Evolutionary conservation across 1,139 yeast species (phyloP).

Genomic region (Lodderomyces orthopsilosis): DNA sequence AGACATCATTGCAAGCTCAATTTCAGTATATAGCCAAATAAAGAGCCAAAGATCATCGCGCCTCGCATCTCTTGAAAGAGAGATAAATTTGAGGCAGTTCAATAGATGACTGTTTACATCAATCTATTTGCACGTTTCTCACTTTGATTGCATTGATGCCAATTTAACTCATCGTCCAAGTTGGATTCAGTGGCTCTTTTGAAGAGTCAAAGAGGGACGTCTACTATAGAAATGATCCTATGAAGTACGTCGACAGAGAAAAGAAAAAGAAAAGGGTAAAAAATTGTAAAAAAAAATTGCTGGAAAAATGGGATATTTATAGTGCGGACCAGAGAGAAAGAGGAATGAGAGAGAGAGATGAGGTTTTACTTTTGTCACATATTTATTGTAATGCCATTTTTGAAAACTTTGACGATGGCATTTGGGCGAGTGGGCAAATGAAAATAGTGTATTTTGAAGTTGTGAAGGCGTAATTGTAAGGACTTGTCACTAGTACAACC

Average conservation of each 20-base stretch:
- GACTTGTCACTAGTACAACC: too few relatives aligned
- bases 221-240: constrained; percentile 99
- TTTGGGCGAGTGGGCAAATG: too few relatives aligned
- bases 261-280: constrained; percentile 21
- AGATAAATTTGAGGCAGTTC: neutral
- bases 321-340: constrained; percentile 1
- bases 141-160: constrained; percentile 91
- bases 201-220: constrained; percentile 99
- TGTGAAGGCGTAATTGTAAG: too few relatives aligned
- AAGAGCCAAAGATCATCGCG: constrained; percentile 99
- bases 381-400: neutral
- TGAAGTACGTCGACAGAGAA: constrained; percentile 54
- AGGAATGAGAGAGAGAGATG: neutral
- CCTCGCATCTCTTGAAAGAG: constrained; percentile 31
- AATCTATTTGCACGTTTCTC: constrained; percentile 26
- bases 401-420: neutral
- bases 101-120: constrained; percentile 6
- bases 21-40: constrained; percentile 16
- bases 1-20: constrained; percentile 27
- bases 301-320: neutral
- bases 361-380: neutral
- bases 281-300: constrained; percentile 4
- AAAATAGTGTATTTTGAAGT: too few relatives aligned
- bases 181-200: constrained; percentile 99
- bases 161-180: constrained; percentile 95